phyloP scores from a whole-genome alignment of 768 basidiomycete species.

The Auriscalpium orientale region DNA sequence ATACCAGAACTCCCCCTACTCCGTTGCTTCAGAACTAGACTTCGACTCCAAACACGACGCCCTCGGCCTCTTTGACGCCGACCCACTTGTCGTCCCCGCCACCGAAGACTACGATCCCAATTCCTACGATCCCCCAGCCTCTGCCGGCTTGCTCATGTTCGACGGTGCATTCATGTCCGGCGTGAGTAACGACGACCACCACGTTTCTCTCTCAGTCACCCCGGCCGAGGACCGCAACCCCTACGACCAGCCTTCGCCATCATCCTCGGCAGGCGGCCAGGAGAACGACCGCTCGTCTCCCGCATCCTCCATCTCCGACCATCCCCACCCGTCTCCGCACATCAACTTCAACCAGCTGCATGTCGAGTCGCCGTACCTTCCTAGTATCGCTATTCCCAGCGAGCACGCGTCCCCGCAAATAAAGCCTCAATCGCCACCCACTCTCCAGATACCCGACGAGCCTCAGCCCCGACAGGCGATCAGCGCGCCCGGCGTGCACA shows the following conservation, averaged over 20 bases:
- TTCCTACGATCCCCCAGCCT: constrained; percentile 59
- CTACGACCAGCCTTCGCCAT: constrained; percentile 59
- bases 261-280: constrained; percentile 43
- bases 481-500: constrained; percentile 60
- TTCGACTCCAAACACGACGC: constrained; percentile 27
- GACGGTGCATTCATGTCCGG: constrained; percentile 43
- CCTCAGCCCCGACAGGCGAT: constrained; percentile 41
- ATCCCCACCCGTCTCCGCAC: constrained; percentile 42
- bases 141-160: constrained; percentile 13
- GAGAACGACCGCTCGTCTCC: constrained; percentile 45
- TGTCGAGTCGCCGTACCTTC: constrained; percentile 61
- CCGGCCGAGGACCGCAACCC: constrained; percentile 28
- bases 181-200: constrained; percentile 20
- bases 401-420: constrained; percentile 30
- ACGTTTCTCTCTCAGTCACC: constrained; percentile 31
- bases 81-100: constrained; percentile 26
- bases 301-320: constrained; percentile 63
- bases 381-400: constrained; percentile 34
- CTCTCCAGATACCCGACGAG: constrained; percentile 50
- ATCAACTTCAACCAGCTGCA: constrained; percentile 51
- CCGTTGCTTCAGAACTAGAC: constrained; percentile 58
- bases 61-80: constrained; percentile 44
- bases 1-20: constrained; percentile 66
- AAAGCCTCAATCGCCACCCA: constrained; percentile 61
- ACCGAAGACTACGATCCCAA: constrained; percentile 60